Percentiles rank a stretch among this genome's conserved stretches.
phyloP scores from a whole-genome alignment of 2,329 filamentous ascomycete genomes.

The Sordariomycetes sp. region DNA sequence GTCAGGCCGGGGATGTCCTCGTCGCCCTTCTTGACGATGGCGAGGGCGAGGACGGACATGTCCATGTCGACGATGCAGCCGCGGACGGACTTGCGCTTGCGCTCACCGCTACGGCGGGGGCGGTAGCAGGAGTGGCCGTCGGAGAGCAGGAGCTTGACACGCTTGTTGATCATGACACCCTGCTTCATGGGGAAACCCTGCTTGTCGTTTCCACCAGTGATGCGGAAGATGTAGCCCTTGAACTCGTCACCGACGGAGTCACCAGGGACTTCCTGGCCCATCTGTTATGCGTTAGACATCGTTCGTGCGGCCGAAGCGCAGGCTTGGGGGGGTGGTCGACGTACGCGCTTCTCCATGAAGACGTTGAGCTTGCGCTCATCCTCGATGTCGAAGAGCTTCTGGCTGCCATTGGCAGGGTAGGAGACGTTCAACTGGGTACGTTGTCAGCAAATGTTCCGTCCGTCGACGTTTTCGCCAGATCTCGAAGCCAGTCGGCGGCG shows the following conservation, averaged over 20 bases:
- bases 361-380: constrained; percentile 98
- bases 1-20: constrained; percentile 89
- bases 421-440: constrained; percentile 50
- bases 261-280: constrained; percentile 85
- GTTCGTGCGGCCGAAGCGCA: constrained; percentile 22
- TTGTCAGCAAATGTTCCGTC: constrained; percentile 27
- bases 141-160: constrained; percentile 92
- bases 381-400: constrained; percentile 98
- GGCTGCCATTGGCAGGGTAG: constrained; percentile 98
- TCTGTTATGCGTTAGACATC: constrained; percentile 35
- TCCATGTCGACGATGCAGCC: constrained; percentile 98
- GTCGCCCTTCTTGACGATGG: constrained; percentile 97
- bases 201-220: constrained; percentile 99
- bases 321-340: constrained; percentile 22
- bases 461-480: too few species aligned
- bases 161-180: constrained; percentile 97
- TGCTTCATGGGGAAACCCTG: constrained; percentile 99
- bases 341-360: constrained; percentile 96
- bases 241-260: constrained; percentile 98
- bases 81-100: constrained; percentile 98
- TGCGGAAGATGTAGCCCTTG: constrained; percentile 99
- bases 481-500: too few species aligned
- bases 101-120: constrained; percentile 92
- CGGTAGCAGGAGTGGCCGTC: constrained; percentile 99
- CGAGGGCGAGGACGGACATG: constrained; percentile 86